A percentile compares a stretch with the other conserved stretches of the same genome.
These are phyloP conservation scores for Aspergillus olivimuriae DNA, from an alignment of 495 filamentous ascomycete species.

Conservation along the genomic window DNA sequence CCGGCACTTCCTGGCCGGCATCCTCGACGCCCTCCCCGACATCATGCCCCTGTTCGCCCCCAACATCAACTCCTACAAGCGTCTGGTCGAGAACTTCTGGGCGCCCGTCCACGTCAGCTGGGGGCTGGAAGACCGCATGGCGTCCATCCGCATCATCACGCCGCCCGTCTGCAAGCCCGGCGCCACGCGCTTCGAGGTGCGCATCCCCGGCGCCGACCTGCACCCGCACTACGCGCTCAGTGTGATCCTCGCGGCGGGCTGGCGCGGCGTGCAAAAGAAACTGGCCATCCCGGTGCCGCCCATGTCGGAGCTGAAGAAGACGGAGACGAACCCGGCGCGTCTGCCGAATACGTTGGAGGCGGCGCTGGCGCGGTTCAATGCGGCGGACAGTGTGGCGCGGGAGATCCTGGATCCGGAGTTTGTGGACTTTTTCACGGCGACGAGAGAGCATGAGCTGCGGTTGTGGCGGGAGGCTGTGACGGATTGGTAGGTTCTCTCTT, in stretches of 20 bases:
- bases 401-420: conserved; percentile 87
- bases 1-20: conserved; percentile 79
- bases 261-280: conserved; percentile 81
- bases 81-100: conserved; percentile 96
- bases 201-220: conserved; percentile 80
- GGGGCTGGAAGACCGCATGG: conserved; percentile 88
- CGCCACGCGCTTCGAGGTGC: conserved; percentile 81
- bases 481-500: conserved; percentile 62
- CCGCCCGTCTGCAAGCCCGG: conserved; percentile 70
- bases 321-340: conserved; percentile 6
- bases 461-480: conserved; percentile 94
- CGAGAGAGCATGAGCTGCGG: conserved; percentile 77
- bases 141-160: conserved; percentile 77
- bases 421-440: conserved; percentile 90
- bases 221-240: conserved; percentile 80
- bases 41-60: conserved; percentile 90
- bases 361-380: conserved; percentile 64
- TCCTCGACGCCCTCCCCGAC: conserved; percentile 79
- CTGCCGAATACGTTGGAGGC: conserved; percentile 74
- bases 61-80: conserved; percentile 91
- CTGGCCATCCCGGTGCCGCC: conserved; percentile 71
- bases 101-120: conserved; percentile 90
- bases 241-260: conserved; percentile 73
- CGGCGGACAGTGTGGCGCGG: conserved; percentile 65
- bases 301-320: conserved; percentile 44